These are phyloP conservation scores for Magnusiomyces tetraspermus DNA, from an alignment of 1,139 yeast genomes.

Conservation along the genomic window DNA sequence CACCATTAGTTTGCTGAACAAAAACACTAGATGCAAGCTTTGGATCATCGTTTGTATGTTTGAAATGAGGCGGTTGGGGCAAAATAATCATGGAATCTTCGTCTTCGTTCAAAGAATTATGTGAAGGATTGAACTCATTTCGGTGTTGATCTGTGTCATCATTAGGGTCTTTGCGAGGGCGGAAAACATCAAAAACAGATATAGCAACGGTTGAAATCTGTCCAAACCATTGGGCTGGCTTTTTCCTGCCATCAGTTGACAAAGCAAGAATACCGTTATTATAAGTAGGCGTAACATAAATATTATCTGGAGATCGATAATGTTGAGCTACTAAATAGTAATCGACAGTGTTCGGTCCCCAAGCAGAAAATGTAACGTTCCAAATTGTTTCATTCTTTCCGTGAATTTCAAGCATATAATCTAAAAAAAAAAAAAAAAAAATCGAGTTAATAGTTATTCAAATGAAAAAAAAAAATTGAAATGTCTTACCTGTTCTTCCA, in stretches of 20 bases:
- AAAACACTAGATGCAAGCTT: constrained; percentile 39
- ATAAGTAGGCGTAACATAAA: constrained; percentile 77
- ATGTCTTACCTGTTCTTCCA: constrained; percentile 29
- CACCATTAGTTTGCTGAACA: constrained; percentile 53
- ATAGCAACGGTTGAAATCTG: constrained; percentile 55
- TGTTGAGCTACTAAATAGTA: constrained; percentile 46
- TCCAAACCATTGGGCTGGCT: constrained; percentile 67
- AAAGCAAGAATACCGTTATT: constrained; percentile 40
- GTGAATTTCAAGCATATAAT: constrained; percentile 51
- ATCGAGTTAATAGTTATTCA: constrained; percentile 43
- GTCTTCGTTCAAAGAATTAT: constrained; percentile 1
- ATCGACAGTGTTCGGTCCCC: constrained; percentile 92
- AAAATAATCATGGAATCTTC: constrained; percentile 29
- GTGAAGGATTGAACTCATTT: not conserved
- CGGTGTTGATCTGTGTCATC: constrained; percentile 1
- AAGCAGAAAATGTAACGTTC: constrained; percentile 80
- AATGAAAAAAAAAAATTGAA: not conserved
- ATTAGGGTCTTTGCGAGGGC: constrained; percentile 16
- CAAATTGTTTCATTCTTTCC: constrained; percentile 62
- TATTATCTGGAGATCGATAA: constrained; percentile 43
- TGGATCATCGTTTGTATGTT: constrained; percentile 12
- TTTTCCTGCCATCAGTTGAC: constrained; percentile 56
- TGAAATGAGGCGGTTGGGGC: constrained; percentile 31
- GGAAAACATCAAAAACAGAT: constrained; percentile 61
- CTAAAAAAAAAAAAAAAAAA: constrained; percentile 18